These are phyloP conservation scores for Alnus glutinosa DNA, from an alignment of 306 rosid genomes.

Conservation along the genomic window DNA sequence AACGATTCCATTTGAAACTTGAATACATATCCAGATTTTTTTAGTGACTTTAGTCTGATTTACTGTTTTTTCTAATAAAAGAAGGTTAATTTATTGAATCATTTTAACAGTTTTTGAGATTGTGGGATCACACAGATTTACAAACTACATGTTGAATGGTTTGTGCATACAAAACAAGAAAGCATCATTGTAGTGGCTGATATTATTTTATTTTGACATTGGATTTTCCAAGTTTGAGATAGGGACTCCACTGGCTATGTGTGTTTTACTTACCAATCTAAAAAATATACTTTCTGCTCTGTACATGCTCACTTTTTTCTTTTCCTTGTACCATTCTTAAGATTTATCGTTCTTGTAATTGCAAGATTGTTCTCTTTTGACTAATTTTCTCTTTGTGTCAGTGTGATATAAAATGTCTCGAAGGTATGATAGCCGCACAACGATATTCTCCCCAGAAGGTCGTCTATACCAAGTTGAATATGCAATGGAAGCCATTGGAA, in stretches of 20 bases:
- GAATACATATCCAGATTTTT: too few relatives aligned
- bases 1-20: too few relatives aligned
- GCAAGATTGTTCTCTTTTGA: background rate
- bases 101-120: background rate
- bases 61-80: too few relatives aligned
- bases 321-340: background rate
- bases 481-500: conserved; percentile 9
- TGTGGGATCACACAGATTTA: too few relatives aligned
- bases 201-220: too few relatives aligned
- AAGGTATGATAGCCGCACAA: conserved; percentile 3
- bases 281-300: background rate
- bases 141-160: too few relatives aligned
- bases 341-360: background rate
- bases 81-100: background rate
- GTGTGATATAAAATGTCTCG: background rate
- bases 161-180: too few relatives aligned
- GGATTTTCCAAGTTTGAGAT: too few relatives aligned
- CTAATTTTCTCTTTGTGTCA: background rate
- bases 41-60: too few relatives aligned
- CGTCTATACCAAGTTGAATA: background rate
- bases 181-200: too few relatives aligned
- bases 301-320: background rate
- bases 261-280: too few relatives aligned
- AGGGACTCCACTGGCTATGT: too few relatives aligned
- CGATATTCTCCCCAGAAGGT: background rate